phyloP scores from a whole-genome alignment of 2,329 filamentous ascomycete species.

The Cordyceps pruinosa region DNA sequence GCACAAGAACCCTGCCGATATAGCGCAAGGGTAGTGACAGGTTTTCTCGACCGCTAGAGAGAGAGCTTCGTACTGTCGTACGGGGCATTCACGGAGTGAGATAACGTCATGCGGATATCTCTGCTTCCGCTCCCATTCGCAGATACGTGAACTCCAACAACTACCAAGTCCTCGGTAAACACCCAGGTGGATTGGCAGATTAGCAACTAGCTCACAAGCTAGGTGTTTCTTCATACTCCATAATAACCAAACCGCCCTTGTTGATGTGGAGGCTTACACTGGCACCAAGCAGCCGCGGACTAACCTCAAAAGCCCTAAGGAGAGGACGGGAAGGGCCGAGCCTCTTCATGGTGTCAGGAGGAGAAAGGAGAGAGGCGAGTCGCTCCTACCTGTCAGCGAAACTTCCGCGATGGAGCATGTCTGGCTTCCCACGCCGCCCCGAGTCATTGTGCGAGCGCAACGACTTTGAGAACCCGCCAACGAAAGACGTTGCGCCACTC shows the following conservation, averaged over 20 bases:
- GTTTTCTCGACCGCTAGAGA: too few species aligned
- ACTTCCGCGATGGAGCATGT: not conserved
- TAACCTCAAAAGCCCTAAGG: not conserved
- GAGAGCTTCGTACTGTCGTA: too few species aligned
- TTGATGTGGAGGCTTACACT: not conserved
- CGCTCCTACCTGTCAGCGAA: not conserved
- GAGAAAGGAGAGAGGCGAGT: not conserved
- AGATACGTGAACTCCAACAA: not conserved
- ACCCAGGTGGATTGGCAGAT: not conserved
- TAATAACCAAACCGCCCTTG: not conserved
- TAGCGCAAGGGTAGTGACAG: too few species aligned
- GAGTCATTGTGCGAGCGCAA: too few species aligned
- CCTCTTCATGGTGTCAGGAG: not conserved
- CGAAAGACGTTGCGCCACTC: not conserved
- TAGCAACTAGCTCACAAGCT: not conserved
- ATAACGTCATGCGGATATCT: not conserved
- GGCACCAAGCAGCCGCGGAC: not conserved
- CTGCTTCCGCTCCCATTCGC: not conserved
- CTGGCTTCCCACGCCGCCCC: too few species aligned
- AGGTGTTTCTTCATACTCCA: not conserved
- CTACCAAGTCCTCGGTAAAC: not conserved
- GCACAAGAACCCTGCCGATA: not conserved
- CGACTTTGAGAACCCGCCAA: too few species aligned
- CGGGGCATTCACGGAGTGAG: too few species aligned
- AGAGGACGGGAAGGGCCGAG: conserved; percentile 6